phyloP scores from a whole-genome alignment of 371 early-diverging fungal species.

The Saksenaea oblongispora region DNA sequence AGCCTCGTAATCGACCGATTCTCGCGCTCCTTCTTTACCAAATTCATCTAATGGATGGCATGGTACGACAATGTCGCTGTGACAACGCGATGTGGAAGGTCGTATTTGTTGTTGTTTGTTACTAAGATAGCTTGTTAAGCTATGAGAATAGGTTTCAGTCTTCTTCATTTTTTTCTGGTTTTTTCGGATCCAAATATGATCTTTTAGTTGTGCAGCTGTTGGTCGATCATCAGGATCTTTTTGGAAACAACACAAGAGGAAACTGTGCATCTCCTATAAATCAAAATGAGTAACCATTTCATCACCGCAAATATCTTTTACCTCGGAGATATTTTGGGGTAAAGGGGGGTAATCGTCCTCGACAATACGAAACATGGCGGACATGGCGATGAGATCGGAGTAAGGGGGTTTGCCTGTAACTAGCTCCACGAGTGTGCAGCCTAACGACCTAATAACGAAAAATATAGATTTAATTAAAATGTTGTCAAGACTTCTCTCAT shows the following conservation, averaged over 20 bases:
- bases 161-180: slow-evolving; percentile 21
- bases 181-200: slow-evolving; percentile 72
- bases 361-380: slow-evolving; percentile 89
- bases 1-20: not conserved
- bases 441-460: slow-evolving; percentile 67
- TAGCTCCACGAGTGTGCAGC: slow-evolving; percentile 87
- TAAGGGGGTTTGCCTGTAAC: slow-evolving; percentile 90
- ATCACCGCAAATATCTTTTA: slow-evolving; percentile 17
- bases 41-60: not conserved
- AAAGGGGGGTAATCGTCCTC: slow-evolving; percentile 88
- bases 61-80: not conserved
- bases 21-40: not conserved
- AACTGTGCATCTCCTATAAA: slow-evolving; percentile 67
- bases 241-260: slow-evolving; percentile 79
- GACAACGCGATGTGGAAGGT: not conserved
- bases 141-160: slow-evolving; percentile 1
- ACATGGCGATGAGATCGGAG: slow-evolving; percentile 77
- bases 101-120: slow-evolving; percentile 6
- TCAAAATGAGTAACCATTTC: not conserved
- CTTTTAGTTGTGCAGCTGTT: slow-evolving; percentile 66
- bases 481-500: not conserved
- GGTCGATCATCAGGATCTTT: slow-evolving; percentile 76
- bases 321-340: slow-evolving; percentile 77
- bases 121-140: not conserved
- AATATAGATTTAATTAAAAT: not conserved